phyloP scores from a whole-genome alignment of 164 flowering plant genomes.

The Brasenia schreberi region DNA sequence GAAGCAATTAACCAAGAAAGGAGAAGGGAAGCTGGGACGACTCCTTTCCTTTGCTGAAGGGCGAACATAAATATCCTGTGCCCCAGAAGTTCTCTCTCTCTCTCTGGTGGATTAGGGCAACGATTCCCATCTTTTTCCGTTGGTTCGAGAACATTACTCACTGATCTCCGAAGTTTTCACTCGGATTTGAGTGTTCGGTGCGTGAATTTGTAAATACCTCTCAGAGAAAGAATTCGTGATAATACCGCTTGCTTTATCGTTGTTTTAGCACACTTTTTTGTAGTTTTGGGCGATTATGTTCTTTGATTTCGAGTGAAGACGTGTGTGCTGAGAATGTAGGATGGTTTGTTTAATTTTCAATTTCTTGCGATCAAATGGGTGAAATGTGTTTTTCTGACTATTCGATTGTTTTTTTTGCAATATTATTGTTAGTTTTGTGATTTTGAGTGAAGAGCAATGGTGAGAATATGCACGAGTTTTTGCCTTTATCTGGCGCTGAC shows the following conservation, averaged over 20 bases:
- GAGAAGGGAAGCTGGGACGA: not conserved
- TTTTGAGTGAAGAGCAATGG: too few species aligned
- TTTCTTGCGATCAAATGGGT: not conserved
- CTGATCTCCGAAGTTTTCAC: not conserved
- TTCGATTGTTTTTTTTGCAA: too few species aligned
- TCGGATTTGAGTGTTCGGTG: not conserved
- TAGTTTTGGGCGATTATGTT: not conserved
- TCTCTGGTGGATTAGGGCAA: not conserved
- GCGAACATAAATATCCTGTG: not conserved
- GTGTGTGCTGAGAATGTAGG: not conserved
- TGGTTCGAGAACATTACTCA: not conserved
- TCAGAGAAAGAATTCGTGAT: not conserved
- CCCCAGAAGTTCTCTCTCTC: not conserved
- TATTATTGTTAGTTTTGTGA: too few species aligned
- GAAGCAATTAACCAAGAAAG: not conserved
- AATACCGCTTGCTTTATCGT: not conserved
- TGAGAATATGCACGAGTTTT: too few species aligned
- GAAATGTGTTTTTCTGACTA: not conserved
- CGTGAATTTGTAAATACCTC: not conserved
- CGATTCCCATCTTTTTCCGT: not conserved
- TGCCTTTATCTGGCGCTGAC: too few species aligned
- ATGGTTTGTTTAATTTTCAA: too few species aligned
- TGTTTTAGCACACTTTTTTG: not conserved
- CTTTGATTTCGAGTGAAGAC: not conserved
- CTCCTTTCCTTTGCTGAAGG: not conserved